Percentiles rank a stretch among this genome's conserved stretches.
phyloP scores from a whole-genome alignment of 257 asterid genomes.

The Asclepias syriaca region DNA sequence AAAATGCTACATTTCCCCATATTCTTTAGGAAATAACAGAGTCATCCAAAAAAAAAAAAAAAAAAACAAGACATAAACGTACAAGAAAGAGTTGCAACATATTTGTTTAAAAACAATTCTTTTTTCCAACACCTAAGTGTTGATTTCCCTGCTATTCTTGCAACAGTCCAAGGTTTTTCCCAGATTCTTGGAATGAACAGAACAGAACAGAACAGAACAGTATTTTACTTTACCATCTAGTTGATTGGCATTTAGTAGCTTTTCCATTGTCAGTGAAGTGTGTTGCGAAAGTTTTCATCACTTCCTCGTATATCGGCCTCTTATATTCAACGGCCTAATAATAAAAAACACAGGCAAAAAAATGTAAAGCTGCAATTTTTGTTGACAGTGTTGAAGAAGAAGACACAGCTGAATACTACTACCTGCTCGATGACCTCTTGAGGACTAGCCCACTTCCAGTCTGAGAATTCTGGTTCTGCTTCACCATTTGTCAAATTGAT shows the following conservation, averaged over 20 bases:
- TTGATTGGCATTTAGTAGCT: constrained; percentile 73
- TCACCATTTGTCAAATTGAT: constrained; percentile 72
- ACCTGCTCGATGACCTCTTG: constrained; percentile 93
- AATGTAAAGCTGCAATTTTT: neutral
- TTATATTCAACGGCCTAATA: constrained; percentile 90
- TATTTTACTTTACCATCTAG: constrained; percentile 60
- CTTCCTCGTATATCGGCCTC: constrained; percentile 94
- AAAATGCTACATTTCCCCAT: no score
- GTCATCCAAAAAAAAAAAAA: no score
- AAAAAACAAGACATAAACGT: no score
- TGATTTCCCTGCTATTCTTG: no score
- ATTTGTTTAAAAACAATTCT: no score
- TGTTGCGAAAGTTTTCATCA: constrained; percentile 56
- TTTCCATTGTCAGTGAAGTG: constrained; percentile 42
- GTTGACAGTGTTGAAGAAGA: neutral
- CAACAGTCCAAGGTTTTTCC: no score
- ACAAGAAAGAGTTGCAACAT: no score
- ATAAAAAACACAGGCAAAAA: neutral
- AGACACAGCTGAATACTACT: constrained; percentile 24
- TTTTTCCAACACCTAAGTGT: no score
- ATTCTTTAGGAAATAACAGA: no score
- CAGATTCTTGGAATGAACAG: no score
- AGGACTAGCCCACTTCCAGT: constrained; percentile 96
- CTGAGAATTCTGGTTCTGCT: constrained; percentile 83
- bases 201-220: no score